Conservation (phyloP, 2,329 filamentous ascomycete species). For the Epichloe scottii region DNA sequence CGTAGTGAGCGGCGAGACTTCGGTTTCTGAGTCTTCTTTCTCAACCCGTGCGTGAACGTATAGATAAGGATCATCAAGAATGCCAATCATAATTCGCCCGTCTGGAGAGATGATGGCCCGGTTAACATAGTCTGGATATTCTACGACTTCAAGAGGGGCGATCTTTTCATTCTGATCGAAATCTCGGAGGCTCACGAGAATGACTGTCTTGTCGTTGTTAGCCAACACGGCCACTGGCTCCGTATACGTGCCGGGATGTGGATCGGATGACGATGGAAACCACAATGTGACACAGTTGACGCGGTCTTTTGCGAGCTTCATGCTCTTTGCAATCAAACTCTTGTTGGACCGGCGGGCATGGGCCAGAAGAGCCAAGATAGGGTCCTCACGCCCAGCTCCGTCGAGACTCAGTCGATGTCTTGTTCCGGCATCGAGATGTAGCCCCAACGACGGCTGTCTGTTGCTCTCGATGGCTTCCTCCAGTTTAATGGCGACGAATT, state of each 20-base stretch:
- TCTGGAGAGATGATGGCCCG: conserved; percentile 89
- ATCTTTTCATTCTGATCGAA: conserved; percentile 30
- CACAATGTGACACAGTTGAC: conserved; percentile 56
- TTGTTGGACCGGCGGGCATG: conserved; percentile 29
- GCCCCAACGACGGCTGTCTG: conserved; percentile 14
- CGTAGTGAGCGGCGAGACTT: conserved; percentile 11
- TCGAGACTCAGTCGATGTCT: conserved; percentile 20
- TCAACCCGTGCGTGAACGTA: conserved; percentile 61
- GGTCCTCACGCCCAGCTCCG: conserved; percentile 19
- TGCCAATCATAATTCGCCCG: conserved; percentile 64
- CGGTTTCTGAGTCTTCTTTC: conserved; percentile 18
- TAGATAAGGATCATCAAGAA: conserved; percentile 76
- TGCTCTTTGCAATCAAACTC: conserved; percentile 35
- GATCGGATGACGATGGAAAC: conserved; percentile 33
- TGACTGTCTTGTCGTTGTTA: conserved; percentile 87
- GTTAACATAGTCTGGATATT: conserved; percentile 78
- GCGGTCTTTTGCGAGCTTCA: conserved; percentile 45
- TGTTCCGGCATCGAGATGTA: conserved; percentile 8
- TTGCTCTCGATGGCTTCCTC: conserved; percentile 23
- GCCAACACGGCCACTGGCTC: conserved; percentile 57
- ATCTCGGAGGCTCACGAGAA: conserved; percentile 64
- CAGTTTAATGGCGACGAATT: conserved; percentile 70
- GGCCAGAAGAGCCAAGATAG: conserved; percentile 23
- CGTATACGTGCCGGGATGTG: conserved; percentile 28
- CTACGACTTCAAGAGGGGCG: conserved; percentile 55